phyloP scores from a whole-genome alignment of 352 stramenopile species.

The Pythium dissotocum region DNA sequence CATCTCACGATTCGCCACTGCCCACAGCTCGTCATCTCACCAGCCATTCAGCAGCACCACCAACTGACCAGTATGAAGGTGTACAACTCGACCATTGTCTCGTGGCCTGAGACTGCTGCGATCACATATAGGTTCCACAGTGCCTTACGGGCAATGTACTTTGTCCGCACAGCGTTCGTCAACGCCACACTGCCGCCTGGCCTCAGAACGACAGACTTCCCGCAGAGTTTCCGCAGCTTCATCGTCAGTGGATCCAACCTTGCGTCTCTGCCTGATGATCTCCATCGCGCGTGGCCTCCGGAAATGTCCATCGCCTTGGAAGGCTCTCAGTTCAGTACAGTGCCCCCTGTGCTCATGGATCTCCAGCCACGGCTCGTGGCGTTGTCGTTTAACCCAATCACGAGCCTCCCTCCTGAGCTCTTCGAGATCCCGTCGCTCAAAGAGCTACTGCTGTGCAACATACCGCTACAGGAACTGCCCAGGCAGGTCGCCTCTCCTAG shows the following conservation, averaged over 20 bases:
- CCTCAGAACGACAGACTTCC: background rate
- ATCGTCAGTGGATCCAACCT: conserved; percentile 1
- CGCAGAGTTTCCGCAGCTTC: conserved; percentile 1
- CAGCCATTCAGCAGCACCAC: background rate
- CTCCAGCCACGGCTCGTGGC: background rate
- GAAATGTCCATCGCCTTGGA: conserved; percentile 10
- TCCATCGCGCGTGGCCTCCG: conserved; percentile 5
- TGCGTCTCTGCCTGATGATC: background rate
- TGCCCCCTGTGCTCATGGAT: background rate
- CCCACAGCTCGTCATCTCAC: background rate
- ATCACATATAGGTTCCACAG: background rate
- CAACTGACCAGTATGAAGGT: conserved; percentile 3
- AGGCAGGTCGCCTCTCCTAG: background rate
- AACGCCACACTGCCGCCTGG: conserved; percentile 9
- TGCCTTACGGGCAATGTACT: background rate
- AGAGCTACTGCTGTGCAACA: background rate
- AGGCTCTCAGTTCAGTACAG: background rate
- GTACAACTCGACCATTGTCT: conserved; percentile 13
- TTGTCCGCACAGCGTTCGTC: conserved; percentile 1
- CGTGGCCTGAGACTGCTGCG: background rate
- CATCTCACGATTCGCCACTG: conserved; percentile 17
- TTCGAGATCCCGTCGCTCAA: conserved; percentile 2
- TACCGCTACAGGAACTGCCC: background rate
- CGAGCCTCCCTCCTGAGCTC: background rate
- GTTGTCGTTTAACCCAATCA: background rate